Evolutionary conservation across 352 stramenopile species (phyloP), one percentile per base, ranked within the genome.

Genomic region (Saprolegnia diclina): DNA sequence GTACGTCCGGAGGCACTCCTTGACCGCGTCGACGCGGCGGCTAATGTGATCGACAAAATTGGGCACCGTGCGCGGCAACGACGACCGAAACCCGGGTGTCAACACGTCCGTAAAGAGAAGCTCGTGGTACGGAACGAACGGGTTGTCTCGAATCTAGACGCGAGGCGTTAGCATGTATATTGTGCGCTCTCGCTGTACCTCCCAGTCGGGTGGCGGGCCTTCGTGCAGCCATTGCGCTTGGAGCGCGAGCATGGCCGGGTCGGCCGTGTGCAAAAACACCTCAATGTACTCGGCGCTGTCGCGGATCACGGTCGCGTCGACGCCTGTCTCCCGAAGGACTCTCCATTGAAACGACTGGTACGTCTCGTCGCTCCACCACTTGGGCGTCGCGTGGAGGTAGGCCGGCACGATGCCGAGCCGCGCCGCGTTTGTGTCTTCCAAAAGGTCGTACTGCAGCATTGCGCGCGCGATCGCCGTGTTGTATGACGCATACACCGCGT

Each of bases 361-460:
- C 26, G 63, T 70, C 32, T 88, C 82, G 54, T 94, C 81, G 13
- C 85, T 73, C 90, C 90, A 97, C 88, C 87, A 95, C 61, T 90
- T 88, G 26, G 94, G 81, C 69, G 89, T 77, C 0, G 88, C 88
- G 32, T 79, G 73, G 48, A 97, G 68, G 62, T 93, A 93, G 24
- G 79, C 77, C 14, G 76, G 78, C 45, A 96, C 89, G 62, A 98
- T 95, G 54, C 88, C 87, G 69, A 97, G 80, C 29, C 79, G 76
- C 67, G 83, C 68, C 37, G 82, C 89, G 53, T 74, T 73, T 13
- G 75, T 81, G 0, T 82, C 79, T 65, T 97, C 88, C 11, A 93
- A 71, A 4, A 98, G 72, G 63, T 94, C 86, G 64, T 97, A 98
- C 32, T 91, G 74, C 7, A 98, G 76, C 79, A 97, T 94, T 24